Evolutionary conservation across 352 stramenopile species (phyloP).

Genomic region (Globisporangium barbulae): DNA sequence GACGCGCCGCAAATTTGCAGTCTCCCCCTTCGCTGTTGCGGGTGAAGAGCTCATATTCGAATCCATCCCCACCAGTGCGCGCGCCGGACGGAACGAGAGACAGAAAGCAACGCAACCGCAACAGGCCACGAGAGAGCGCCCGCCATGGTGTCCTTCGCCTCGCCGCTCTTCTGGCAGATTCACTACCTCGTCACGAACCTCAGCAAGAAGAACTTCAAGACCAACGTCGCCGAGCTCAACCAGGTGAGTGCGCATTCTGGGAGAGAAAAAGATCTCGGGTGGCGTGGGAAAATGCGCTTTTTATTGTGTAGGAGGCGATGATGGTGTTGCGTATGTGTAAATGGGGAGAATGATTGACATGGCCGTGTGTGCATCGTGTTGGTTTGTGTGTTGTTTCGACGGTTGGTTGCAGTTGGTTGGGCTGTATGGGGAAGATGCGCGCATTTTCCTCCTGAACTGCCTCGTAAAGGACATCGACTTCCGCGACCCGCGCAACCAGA

Average conservation of each 20-base stretch:
- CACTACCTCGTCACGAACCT: slow-evolving; percentile 92
- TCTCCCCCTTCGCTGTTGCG: background rate
- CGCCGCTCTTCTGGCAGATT: slow-evolving; percentile 93
- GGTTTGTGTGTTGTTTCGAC: background rate
- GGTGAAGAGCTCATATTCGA: background rate
- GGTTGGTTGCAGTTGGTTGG: slow-evolving; percentile 70
- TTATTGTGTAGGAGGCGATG: background rate
- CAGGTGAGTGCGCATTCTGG: slow-evolving; percentile 53
- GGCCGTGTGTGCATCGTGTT: background rate
- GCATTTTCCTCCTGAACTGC: slow-evolving; percentile 90
- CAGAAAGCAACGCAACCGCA: background rate
- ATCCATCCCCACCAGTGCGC: background rate
- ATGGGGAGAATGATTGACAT: background rate
- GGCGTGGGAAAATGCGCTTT: background rate
- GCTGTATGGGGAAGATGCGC: slow-evolving; percentile 89
- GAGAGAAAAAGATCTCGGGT: slow-evolving; percentile 19
- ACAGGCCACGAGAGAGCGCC: slow-evolving; percentile 4
- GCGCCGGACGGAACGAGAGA: background rate
- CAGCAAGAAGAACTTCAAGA: slow-evolving; percentile 94
- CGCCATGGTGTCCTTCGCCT: slow-evolving; percentile 88
- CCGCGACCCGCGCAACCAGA: slow-evolving; percentile 72
- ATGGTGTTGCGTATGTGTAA: background rate
- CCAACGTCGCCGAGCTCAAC: slow-evolving; percentile 90
- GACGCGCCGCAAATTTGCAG: too few species aligned
- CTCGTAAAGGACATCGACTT: slow-evolving; percentile 91